Evolutionary conservation across 495 filamentous ascomycete species (phyloP).

Genomic region (Clavariopsis aquatica): DNA sequence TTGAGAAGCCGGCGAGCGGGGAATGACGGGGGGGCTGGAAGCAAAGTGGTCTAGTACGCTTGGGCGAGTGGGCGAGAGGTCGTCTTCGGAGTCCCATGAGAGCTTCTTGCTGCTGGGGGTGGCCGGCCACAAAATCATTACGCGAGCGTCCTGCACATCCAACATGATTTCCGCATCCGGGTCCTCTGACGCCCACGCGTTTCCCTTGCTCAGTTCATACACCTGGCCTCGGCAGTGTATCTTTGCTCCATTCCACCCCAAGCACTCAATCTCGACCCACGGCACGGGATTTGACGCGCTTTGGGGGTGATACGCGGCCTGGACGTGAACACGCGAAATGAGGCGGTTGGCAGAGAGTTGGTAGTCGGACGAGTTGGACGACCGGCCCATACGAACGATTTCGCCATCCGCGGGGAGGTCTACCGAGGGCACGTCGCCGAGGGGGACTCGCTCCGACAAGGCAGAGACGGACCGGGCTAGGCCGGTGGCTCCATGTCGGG

Average conservation of each 20-base stretch:
- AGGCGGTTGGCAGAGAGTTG: slow-evolving; percentile 87
- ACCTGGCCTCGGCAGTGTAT: slow-evolving; percentile 87
- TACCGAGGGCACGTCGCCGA: slow-evolving; percentile 77
- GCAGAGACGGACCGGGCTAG: slow-evolving; percentile 65
- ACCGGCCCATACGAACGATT: slow-evolving; percentile 80
- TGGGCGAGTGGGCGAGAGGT: slow-evolving; percentile 47
- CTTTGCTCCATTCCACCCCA: slow-evolving; percentile 94
- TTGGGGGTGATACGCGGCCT: slow-evolving; percentile 76
- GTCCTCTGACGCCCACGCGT: slow-evolving; percentile 87
- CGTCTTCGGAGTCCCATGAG: slow-evolving; percentile 56
- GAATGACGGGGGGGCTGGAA: slow-evolving; percentile 69
- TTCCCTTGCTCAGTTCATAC: slow-evolving; percentile 83
- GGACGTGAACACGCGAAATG: slow-evolving; percentile 90
- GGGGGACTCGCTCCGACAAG: slow-evolving; percentile 77
- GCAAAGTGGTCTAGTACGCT: slow-evolving; percentile 44
- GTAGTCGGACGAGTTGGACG: slow-evolving; percentile 88
- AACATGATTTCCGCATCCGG: slow-evolving; percentile 91
- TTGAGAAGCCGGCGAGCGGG: slow-evolving; percentile 37
- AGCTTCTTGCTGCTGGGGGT: slow-evolving; percentile 54
- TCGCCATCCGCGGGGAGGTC: slow-evolving; percentile 83
- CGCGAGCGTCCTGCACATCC: slow-evolving; percentile 89
- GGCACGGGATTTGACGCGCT: slow-evolving; percentile 52
- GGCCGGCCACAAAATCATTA: slow-evolving; percentile 83
- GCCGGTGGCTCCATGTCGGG: slow-evolving; percentile 55
- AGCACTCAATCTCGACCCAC: slow-evolving; percentile 81